phyloP scores from a whole-genome alignment of 176 grass and related monocot genomes.

The Triticum timopheevii region DNA sequence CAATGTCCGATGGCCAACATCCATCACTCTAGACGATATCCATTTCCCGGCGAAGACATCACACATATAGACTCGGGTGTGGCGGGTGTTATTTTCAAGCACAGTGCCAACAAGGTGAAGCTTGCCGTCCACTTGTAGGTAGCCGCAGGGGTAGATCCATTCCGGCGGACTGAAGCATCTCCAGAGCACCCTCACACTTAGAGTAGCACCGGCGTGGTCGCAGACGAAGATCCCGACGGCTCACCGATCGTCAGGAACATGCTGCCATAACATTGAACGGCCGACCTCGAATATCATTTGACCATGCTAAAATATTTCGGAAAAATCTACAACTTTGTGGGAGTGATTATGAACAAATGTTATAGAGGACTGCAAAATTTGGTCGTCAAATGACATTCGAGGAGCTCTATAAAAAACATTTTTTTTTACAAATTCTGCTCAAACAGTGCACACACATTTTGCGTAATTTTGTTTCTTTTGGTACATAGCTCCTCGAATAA shows the following conservation, averaged over 20 bases:
- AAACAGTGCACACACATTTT: too few species aligned
- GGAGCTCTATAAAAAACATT: too few species aligned
- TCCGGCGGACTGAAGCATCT: background rate
- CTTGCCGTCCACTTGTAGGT: constrained; percentile 16
- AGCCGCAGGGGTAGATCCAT: background rate
- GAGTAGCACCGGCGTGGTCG: background rate
- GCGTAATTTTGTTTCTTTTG: too few species aligned
- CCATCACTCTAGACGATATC: background rate
- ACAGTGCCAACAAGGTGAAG: background rate
- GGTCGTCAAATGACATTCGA: too few species aligned
- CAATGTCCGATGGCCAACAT: background rate
- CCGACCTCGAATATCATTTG: too few species aligned
- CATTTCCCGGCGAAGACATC: background rate
- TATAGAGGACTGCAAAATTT: too few species aligned
- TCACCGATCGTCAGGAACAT: background rate
- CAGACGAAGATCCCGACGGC: background rate
- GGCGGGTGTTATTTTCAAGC: background rate
- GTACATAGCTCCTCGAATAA: too few species aligned
- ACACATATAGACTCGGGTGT: background rate
- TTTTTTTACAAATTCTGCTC: too few species aligned
- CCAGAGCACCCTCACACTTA: background rate
- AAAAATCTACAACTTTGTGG: too few species aligned
- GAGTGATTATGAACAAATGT: too few species aligned
- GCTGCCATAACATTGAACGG: background rate
- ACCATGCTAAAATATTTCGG: too few species aligned